A percentile compares a stretch with the other conserved stretches of the same genome.
Conservation (phyloP, 805 yeast species). For the Yarrowia yakushimensis region DNA sequence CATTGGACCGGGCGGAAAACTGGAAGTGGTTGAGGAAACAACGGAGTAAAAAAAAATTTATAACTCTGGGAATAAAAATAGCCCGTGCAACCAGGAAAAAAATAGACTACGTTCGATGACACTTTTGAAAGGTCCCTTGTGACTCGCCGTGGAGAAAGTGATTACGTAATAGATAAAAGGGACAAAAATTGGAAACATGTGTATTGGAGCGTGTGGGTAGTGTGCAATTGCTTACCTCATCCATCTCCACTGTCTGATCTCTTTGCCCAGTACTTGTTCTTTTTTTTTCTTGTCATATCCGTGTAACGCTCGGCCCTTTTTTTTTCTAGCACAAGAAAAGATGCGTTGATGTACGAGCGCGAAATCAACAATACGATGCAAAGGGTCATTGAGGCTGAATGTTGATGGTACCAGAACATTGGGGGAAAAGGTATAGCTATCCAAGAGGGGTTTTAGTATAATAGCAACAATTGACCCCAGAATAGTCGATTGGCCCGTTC, state of each 20-base stretch:
- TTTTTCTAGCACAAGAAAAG: too few species aligned
- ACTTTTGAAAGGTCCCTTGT: background rate
- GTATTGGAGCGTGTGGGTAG: too few species aligned
- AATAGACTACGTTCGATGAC: background rate
- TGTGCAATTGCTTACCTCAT: background rate
- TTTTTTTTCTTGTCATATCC: too few species aligned
- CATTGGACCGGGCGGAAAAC: slow-evolving; percentile 12
- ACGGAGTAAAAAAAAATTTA: background rate
- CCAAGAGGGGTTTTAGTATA: too few species aligned
- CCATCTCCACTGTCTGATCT: background rate
- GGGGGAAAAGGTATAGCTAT: background rate
- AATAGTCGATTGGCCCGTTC: background rate
- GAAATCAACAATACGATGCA: background rate
- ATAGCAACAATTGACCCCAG: background rate
- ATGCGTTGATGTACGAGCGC: background rate
- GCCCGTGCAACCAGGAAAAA: background rate
- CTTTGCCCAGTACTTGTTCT: background rate
- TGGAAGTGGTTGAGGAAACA: background rate
- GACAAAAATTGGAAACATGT: background rate
- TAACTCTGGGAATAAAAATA: background rate
- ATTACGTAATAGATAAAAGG: background rate
- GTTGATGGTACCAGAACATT: too few species aligned
- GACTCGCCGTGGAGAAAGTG: background rate
- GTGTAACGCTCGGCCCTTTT: slow-evolving; percentile 15
- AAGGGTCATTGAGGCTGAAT: background rate